phyloP scores from a whole-genome alignment of 2,329 filamentous ascomycete species.

The Nothopassalora personata region DNA sequence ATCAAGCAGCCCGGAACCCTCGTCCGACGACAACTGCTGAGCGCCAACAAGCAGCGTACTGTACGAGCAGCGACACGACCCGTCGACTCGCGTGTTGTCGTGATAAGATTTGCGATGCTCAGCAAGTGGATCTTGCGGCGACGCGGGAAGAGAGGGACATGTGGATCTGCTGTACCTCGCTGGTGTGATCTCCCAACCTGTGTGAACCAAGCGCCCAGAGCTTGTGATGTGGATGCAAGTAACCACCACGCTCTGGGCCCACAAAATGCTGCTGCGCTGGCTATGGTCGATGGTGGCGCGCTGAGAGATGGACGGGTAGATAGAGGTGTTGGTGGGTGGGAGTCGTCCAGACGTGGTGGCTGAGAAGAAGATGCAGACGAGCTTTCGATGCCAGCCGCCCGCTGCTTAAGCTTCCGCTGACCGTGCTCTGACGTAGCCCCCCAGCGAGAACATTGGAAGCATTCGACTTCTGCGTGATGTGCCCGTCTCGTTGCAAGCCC shows the following conservation, averaged over 20 bases:
- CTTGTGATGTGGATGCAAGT: background rate
- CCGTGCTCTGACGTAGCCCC: background rate
- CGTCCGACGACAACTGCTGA: background rate
- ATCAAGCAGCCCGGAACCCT: background rate
- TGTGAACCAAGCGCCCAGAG: background rate
- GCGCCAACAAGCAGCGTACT: background rate
- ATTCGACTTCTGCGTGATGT: background rate
- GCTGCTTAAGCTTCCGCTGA: background rate
- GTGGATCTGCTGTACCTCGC: constrained; percentile 2
- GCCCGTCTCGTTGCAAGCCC: background rate
- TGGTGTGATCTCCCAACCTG: background rate
- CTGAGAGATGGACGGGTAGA: background rate
- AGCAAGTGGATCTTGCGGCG: constrained; percentile 4
- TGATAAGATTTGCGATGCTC: constrained; percentile 12
- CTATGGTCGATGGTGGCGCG: background rate
- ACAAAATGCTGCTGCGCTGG: background rate
- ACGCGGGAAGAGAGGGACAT: background rate
- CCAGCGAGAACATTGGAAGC: background rate
- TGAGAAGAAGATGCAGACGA: background rate
- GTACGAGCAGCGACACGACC: background rate
- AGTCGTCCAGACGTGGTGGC: background rate
- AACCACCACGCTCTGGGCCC: background rate
- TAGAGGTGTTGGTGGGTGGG: background rate
- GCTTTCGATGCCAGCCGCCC: background rate
- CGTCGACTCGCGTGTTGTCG: constrained; percentile 2